Evolutionary conservation across 192 early-diverging fungal genomes (phyloP), one percentile per base, ranked within the genome.

Genomic region (Entophlyctis helioformis): DNA sequence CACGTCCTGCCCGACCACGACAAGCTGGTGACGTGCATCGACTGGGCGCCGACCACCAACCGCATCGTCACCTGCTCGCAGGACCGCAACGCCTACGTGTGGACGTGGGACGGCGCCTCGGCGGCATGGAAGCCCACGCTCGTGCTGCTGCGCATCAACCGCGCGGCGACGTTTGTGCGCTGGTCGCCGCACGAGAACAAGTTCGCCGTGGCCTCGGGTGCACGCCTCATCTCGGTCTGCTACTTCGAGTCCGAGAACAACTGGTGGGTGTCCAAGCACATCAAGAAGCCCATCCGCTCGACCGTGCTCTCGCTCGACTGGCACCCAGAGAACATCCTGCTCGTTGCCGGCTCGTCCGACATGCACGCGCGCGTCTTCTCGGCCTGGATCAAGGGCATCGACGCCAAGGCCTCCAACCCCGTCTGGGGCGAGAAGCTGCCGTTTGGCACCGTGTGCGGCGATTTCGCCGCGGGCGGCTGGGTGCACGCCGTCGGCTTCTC

Each of bases 21-120:
- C 73, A 82, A 92, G 62, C 79, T 89, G 23, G 88, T 98, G 26
- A 98, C 92, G 3, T 74, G 81, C 37, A 78, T 98, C 54, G 95
- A 98, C 60, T 91, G 89, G 87, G 91, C 95, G 18, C 88, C 88
- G 48, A 76, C 81, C 42, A 84, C 92, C 35, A 96, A 97, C 73
- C 73, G 84, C 23, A 86, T 98, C 31, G 95, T 98, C 11, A 87
- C 91, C 27, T 93, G 92, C 67, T 93, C 91, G 33, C 95, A 98
- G 70, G 95, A 98, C 68, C 79, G 91, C 48, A 98, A 98, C 56
- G 92, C 92, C 19, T 98, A 98, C 59, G 95, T 98, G 29, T 98
- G 95, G 95, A 84, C 73, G 23, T 63, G 81, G 20, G 88, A 91
- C 46, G 46, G 53, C 1, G 53, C 54, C 16, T 48, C 50, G 24